Conservation (phyloP, 192 early-diverging fungal genomes). For the Coemansia sp. region DNA sequence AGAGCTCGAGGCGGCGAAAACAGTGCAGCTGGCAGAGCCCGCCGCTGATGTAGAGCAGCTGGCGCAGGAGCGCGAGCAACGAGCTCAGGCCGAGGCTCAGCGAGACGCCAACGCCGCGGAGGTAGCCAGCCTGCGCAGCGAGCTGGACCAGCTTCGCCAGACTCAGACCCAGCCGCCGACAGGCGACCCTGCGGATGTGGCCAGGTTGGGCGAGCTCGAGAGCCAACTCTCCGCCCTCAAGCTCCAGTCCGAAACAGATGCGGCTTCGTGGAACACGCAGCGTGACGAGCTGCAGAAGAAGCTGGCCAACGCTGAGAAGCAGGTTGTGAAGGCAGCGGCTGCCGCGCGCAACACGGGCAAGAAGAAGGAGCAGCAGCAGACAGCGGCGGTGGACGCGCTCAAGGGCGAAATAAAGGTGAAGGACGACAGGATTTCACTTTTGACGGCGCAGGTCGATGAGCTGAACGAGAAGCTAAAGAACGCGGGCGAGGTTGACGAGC, state of each 20-base stretch:
- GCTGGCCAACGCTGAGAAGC: slow-evolving; percentile 45
- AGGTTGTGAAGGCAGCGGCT: slow-evolving; percentile 44
- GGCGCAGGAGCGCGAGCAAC: slow-evolving; percentile 20
- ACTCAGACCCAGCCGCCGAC: background rate
- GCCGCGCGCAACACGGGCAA: slow-evolving; percentile 44
- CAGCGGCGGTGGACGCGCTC: slow-evolving; percentile 19
- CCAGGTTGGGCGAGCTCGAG: slow-evolving; percentile 20
- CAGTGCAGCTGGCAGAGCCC: background rate
- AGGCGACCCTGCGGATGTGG: slow-evolving; percentile 4
- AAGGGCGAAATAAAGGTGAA: slow-evolving; percentile 15
- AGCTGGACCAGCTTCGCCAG: slow-evolving; percentile 8
- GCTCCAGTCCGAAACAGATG: slow-evolving; percentile 6
- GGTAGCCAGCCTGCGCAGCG: slow-evolving; percentile 8
- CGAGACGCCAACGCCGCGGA: slow-evolving; percentile 7
- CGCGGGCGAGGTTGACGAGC: slow-evolving; percentile 19
- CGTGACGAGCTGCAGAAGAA: slow-evolving; percentile 39
- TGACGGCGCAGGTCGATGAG: slow-evolving; percentile 62
- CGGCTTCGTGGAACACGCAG: slow-evolving; percentile 19
- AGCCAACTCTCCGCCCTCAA: slow-evolving; percentile 17
- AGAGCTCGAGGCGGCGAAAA: slow-evolving; percentile 9
- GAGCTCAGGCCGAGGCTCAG: slow-evolving; percentile 15
- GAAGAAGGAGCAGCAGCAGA: slow-evolving; percentile 51
- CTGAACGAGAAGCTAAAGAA: slow-evolving; percentile 33
- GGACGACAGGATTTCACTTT: slow-evolving; percentile 44
- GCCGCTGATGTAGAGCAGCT: background rate